A percentile compares a stretch with the other conserved stretches of the same genome.
Evolutionary conservation across 2,329 filamentous ascomycete species (phyloP).

Genomic region (Uncinocarpus reesii): DNA sequence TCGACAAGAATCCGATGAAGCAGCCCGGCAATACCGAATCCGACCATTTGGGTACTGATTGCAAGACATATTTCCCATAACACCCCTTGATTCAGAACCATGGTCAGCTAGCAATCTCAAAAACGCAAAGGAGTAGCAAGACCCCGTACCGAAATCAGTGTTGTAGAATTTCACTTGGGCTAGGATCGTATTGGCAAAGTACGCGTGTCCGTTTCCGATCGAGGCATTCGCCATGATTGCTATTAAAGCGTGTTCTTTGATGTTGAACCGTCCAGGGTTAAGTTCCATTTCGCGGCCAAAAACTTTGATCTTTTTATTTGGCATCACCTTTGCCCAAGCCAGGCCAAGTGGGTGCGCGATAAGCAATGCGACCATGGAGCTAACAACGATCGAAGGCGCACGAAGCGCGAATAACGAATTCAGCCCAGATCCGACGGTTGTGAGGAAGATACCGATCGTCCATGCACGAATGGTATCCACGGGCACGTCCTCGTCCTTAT

Average conservation of each 20-base stretch:
- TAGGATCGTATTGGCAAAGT: conserved; percentile 63
- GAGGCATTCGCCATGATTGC: conserved; percentile 55
- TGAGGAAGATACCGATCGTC: conserved; percentile 51
- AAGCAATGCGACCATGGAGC: conserved; percentile 53
- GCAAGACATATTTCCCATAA: conserved; percentile 56
- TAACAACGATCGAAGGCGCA: conserved; percentile 50
- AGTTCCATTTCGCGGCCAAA: conserved; percentile 33
- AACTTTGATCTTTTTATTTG: conserved; percentile 27
- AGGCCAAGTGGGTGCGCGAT: conserved; percentile 47
- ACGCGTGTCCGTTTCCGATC: conserved; percentile 50
- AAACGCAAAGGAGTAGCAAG: neutral
- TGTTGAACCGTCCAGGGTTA: conserved; percentile 39
- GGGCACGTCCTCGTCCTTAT: conserved; percentile 55
- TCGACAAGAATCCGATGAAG: conserved; percentile 51
- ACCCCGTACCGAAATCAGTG: conserved; percentile 48
- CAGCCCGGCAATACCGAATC: conserved; percentile 59
- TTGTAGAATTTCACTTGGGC: conserved; percentile 64
- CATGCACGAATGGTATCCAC: conserved; percentile 56
- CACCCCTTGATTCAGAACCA: conserved; percentile 27
- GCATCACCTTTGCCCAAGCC: conserved; percentile 33
- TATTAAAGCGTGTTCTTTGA: conserved; percentile 40
- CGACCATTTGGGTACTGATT: conserved; percentile 58
- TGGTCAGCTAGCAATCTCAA: neutral
- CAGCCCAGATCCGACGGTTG: conserved; percentile 51
- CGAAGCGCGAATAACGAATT: conserved; percentile 51